phyloP scores from a whole-genome alignment of 768 basidiomycete genomes.

The Dictyophora rubrovolvata region DNA sequence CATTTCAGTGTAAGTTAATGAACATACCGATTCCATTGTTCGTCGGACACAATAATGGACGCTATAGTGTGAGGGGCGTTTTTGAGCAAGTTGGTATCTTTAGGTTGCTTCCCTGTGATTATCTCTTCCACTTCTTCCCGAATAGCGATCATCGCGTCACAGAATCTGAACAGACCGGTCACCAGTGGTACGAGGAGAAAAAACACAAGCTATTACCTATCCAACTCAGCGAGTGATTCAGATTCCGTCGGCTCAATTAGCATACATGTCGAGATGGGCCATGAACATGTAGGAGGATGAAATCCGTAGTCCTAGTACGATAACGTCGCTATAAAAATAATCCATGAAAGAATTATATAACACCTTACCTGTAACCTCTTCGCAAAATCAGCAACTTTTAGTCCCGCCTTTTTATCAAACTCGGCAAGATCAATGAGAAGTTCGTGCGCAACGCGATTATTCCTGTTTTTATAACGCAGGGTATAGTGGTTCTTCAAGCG shows the following conservation, averaged over 20 bases:
- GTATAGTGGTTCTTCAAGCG: constrained; percentile 78
- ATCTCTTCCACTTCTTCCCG: constrained; percentile 86
- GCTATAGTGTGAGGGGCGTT: constrained; percentile 90
- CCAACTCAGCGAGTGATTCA: constrained; percentile 86
- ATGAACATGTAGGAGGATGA: constrained; percentile 96
- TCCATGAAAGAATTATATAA: constrained; percentile 15
- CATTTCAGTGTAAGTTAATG: background rate
- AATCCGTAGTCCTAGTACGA: constrained; percentile 73
- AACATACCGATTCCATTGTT: constrained; percentile 76
- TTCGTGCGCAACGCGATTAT: constrained; percentile 92
- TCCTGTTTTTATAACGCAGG: constrained; percentile 81
- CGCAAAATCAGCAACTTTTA: constrained; percentile 94
- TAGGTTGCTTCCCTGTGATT: constrained; percentile 76
- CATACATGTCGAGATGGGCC: constrained; percentile 97
- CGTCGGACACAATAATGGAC: constrained; percentile 58
- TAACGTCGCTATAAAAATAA: background rate
- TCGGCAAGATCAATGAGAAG: constrained; percentile 91
- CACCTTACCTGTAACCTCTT: constrained; percentile 77
- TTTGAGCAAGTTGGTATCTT: constrained; percentile 83
- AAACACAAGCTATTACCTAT: constrained; percentile 39
- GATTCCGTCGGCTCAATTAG: constrained; percentile 97
- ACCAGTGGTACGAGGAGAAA: background rate
- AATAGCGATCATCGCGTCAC: constrained; percentile 97
- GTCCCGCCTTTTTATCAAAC: constrained; percentile 80
- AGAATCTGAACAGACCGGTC: constrained; percentile 51